Percentiles rank a stretch among this genome's conserved stretches.
Evolutionary conservation across 1,139 yeast genomes (phyloP).

Genomic region (Sugiyamaella japonica): DNA sequence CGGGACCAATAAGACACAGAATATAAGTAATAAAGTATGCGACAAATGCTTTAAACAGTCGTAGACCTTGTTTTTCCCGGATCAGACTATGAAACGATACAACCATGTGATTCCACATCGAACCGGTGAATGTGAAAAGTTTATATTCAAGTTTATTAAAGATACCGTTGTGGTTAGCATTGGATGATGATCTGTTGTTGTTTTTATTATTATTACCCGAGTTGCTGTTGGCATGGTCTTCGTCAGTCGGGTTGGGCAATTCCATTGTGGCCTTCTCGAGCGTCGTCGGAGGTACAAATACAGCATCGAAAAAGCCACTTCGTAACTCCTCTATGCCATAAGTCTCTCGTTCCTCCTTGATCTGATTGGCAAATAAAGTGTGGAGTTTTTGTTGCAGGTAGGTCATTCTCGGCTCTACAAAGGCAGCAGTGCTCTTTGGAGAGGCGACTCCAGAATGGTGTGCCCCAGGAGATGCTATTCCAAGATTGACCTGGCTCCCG

Average conservation of each 20-base stretch:
- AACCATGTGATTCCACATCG: not conserved
- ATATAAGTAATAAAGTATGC: constrained; percentile 46
- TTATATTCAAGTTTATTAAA: not conserved
- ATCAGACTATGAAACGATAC: not conserved
- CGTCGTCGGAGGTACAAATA: constrained; percentile 41
- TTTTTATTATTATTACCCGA: not conserved
- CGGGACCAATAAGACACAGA: constrained; percentile 43
- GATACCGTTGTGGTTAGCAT: not conserved
- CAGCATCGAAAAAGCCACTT: constrained; percentile 52
- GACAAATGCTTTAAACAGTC: constrained; percentile 40
- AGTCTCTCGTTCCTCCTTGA: constrained; percentile 36
- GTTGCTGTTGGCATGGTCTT: not conserved
- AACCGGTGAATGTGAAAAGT: not conserved
- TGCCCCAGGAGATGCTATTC: not conserved
- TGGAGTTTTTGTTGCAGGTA: constrained; percentile 21
- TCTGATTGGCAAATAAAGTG: constrained; percentile 23
- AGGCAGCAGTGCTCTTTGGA: constrained; percentile 2
- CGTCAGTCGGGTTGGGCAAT: not conserved
- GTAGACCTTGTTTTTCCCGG: constrained; percentile 1
- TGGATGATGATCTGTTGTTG: not conserved
- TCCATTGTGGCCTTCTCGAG: constrained; percentile 27
- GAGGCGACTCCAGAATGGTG: constrained; percentile 4
- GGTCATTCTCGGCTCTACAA: constrained; percentile 19
- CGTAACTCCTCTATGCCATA: constrained; percentile 48
- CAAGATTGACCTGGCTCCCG: not conserved